Conservation (phyloP, 2,329 filamentous ascomycete genomes). For the Cyphellophora europaea region DNA sequence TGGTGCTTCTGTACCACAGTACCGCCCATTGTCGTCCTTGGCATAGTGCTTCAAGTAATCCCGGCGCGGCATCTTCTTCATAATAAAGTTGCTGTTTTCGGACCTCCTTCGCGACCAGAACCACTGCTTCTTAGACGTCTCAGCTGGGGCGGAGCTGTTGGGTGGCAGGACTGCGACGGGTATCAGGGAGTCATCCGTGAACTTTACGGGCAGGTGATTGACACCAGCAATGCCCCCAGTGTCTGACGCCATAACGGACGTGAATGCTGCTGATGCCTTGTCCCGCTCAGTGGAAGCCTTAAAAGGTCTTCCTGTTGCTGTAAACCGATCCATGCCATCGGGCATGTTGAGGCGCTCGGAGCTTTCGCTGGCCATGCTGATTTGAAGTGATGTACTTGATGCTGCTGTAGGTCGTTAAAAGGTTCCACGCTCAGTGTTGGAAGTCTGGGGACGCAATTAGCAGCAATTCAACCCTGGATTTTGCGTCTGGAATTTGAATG, state of each 20-base stretch:
- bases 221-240: constrained; percentile 4
- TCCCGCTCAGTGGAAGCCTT: not conserved
- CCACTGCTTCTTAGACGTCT: not conserved
- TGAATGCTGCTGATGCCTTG: constrained; percentile 1
- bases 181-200: constrained; percentile 11
- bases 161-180: constrained; percentile 13
- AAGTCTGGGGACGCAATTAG: too few species aligned
- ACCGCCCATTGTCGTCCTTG: constrained; percentile 14
- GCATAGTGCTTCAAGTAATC: constrained; percentile 17
- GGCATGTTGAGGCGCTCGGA: not conserved
- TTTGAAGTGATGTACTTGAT: not conserved
- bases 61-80: constrained; percentile 10
- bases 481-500: too few species aligned
- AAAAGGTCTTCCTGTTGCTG: constrained; percentile 8
- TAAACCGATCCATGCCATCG: constrained; percentile 5
- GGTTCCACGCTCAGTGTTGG: too few species aligned
- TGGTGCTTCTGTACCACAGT: constrained; percentile 13
- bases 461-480: too few species aligned
- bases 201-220: constrained; percentile 8
- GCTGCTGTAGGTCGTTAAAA: too few species aligned
- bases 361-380: not conserved
- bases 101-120: not conserved
- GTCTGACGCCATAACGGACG: constrained; percentile 2
- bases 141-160: not conserved
- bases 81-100: constrained; percentile 8